These are phyloP conservation scores for Microcyclospora pomicola DNA, from an alignment of 2,329 filamentous ascomycete genomes.

Conservation along the genomic window DNA sequence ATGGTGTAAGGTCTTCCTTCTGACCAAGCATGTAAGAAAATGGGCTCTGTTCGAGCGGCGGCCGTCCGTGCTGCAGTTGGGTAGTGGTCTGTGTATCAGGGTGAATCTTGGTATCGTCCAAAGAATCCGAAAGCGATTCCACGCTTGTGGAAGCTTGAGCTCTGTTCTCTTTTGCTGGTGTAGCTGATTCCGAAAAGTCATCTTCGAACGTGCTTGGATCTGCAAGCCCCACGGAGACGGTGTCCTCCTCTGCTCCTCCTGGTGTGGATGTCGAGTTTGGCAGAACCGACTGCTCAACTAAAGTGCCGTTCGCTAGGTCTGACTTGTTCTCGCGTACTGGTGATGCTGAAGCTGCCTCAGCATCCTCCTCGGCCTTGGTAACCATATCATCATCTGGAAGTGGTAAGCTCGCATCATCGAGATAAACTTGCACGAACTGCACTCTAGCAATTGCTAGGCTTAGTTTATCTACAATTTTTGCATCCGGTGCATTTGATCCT, in stretches of 20 bases:
- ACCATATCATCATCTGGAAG: conserved; percentile 26
- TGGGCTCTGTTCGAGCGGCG: conserved; percentile 56
- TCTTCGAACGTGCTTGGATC: conserved; percentile 11
- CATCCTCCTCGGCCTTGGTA: conserved; percentile 1
- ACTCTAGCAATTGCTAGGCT: conserved; percentile 37
- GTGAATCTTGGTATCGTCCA: conserved; percentile 1
- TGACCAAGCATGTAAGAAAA: conserved; percentile 63
- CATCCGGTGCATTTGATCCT: conserved; percentile 23
- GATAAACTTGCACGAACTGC: conserved; percentile 38
- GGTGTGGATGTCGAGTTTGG: background rate
- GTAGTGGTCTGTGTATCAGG: background rate
- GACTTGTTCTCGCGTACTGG: background rate
- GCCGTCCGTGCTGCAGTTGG: conserved; percentile 17
- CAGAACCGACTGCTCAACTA: background rate
- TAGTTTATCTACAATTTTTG: conserved; percentile 26
- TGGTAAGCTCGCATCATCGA: conserved; percentile 32
- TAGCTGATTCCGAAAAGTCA: background rate
- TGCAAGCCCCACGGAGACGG: conserved; percentile 1
- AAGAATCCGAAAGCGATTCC: background rate
- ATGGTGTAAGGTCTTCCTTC: background rate
- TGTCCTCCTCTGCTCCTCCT: background rate
- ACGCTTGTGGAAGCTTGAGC: background rate
- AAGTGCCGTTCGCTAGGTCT: background rate
- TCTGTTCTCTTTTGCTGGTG: background rate
- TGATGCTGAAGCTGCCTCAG: conserved; percentile 1